Evolutionary conservation across 352 stramenopile species (phyloP).

Genomic region (Thraustochytrium sp.): DNA sequence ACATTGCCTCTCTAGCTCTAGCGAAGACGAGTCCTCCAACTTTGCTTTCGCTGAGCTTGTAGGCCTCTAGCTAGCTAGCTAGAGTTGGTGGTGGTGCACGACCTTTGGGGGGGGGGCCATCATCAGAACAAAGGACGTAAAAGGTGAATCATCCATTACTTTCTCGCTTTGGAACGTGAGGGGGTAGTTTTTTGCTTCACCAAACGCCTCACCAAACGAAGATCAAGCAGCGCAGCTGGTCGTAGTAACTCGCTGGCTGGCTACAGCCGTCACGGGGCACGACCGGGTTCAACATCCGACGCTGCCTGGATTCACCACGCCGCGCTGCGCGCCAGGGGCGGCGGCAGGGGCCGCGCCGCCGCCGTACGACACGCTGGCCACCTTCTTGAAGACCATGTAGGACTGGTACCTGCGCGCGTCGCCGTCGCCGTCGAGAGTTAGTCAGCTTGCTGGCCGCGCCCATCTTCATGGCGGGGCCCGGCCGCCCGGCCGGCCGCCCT

Average conservation of each 20-base stretch:
- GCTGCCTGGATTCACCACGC: neutral
- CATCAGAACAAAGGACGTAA: too few species aligned
- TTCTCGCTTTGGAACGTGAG: too few species aligned
- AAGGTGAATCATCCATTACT: too few species aligned
- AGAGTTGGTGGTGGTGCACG: too few species aligned
- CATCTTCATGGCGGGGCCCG: too few species aligned
- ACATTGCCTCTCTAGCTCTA: too few species aligned
- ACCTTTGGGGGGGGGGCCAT: too few species aligned
- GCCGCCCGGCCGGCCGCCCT: too few species aligned
- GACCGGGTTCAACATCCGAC: neutral
- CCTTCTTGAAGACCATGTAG: slow-evolving; percentile 25
- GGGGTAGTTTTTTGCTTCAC: too few species aligned
- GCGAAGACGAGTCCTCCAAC: too few species aligned
- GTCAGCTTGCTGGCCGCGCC: neutral
- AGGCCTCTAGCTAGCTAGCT: too few species aligned
- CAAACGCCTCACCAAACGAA: neutral
- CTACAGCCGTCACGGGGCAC: neutral
- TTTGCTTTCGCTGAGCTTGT: too few species aligned
- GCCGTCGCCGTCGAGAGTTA: neutral
- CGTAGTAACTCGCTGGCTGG: neutral
- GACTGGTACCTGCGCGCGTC: slow-evolving; percentile 27
- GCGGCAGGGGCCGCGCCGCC: neutral
- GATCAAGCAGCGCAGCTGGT: neutral
- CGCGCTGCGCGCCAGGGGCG: neutral
- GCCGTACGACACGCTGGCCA: neutral